Evolutionary conservation across 2,329 filamentous ascomycete species (phyloP).

Genomic region (Fusarium tricinctum): DNA sequence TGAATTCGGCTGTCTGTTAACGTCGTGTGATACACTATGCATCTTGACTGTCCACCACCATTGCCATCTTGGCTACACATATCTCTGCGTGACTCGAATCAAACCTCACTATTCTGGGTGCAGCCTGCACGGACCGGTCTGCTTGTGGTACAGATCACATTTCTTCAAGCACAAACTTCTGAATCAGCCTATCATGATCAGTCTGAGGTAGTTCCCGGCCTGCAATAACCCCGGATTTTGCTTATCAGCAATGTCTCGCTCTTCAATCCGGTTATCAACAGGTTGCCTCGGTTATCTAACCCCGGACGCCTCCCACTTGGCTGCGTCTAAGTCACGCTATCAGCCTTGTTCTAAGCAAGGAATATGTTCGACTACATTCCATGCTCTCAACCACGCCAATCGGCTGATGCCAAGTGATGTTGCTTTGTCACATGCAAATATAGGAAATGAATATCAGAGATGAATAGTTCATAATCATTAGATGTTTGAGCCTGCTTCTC

Average conservation of each 20-base stretch:
- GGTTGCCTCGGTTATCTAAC: slow-evolving; percentile 21
- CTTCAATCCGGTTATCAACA: background rate
- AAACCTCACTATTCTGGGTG: background rate
- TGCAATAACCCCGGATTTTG: slow-evolving; percentile 7
- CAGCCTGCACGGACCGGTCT: slow-evolving; percentile 1
- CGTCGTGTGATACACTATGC: slow-evolving; percentile 23
- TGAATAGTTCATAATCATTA: slow-evolving; percentile 31
- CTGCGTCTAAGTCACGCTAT: slow-evolving; percentile 15
- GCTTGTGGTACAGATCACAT: slow-evolving; percentile 10
- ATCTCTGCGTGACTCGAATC: background rate
- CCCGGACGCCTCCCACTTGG: slow-evolving; percentile 36
- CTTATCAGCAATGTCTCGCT: slow-evolving; percentile 3
- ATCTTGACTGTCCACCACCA: background rate
- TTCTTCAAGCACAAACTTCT: slow-evolving; percentile 3
- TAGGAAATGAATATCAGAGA: slow-evolving; percentile 1
- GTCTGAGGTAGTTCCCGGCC: background rate
- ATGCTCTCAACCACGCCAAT: background rate
- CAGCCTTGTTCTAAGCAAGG: slow-evolving; percentile 7
- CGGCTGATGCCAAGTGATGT: slow-evolving; percentile 3
- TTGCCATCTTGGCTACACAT: slow-evolving; percentile 16
- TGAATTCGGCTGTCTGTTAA: slow-evolving; percentile 15
- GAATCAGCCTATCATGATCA: slow-evolving; percentile 21
- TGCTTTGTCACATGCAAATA: slow-evolving; percentile 18
- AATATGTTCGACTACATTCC: background rate
- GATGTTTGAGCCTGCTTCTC: slow-evolving; percentile 36